Conservation (phyloP, 2,329 filamentous ascomycete genomes). For the Trichophyton verrucosum region DNA sequence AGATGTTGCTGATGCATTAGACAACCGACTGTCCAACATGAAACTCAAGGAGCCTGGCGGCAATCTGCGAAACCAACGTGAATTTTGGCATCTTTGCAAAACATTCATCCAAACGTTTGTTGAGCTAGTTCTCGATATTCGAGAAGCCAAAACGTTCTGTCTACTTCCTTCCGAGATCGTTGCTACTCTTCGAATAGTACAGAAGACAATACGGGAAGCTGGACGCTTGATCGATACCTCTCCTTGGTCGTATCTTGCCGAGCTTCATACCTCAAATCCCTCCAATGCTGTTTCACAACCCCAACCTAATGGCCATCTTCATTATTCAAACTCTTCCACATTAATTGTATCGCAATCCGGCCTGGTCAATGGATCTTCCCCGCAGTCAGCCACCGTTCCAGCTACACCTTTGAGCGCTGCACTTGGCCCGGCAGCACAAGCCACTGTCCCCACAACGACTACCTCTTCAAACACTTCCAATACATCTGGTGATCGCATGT, state of each 20-base stretch:
- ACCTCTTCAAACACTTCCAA: constrained; percentile 34
- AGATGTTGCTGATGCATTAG: constrained; percentile 60
- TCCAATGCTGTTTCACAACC: constrained; percentile 25
- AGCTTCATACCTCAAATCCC: constrained; percentile 25
- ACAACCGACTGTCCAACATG: constrained; percentile 60
- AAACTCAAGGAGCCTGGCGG: constrained; percentile 74
- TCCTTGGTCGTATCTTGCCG: constrained; percentile 47
- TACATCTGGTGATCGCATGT: constrained; percentile 37
- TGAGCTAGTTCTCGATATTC: constrained; percentile 36
- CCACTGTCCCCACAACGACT: constrained; percentile 60
- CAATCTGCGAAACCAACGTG: constrained; percentile 45
- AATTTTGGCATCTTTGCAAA: constrained; percentile 60
- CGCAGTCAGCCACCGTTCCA: constrained; percentile 50
- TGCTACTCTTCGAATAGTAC: constrained; percentile 62
- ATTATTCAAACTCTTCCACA: constrained; percentile 19
- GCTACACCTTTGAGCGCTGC: constrained; percentile 85
- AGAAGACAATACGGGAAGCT: constrained; percentile 71
- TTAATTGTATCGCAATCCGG: constrained; percentile 7
- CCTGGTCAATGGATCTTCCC: constrained; percentile 23
- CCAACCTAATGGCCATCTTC: constrained; percentile 16
- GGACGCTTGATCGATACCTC: constrained; percentile 57
- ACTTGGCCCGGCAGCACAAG: constrained; percentile 77
- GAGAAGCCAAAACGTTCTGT: constrained; percentile 35
- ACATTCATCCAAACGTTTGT: constrained; percentile 38
- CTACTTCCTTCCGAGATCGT: constrained; percentile 54